Base-by-base conservation (phyloP, 2,329 filamentous ascomycete species). In the Colletotrichum brevisporum region DNA sequence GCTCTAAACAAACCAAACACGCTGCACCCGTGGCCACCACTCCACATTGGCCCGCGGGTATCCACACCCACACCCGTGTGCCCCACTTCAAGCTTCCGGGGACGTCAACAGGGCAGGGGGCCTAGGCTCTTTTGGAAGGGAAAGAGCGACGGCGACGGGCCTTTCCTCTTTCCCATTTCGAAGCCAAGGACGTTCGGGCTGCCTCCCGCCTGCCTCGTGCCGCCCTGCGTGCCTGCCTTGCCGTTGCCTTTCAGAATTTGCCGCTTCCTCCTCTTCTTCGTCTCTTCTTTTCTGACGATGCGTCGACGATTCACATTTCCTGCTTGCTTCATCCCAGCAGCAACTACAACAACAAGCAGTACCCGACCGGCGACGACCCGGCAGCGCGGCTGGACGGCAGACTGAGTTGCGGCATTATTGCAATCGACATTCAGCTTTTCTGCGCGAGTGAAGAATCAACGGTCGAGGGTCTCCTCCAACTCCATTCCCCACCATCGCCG, bases 1-100 rank as follows among this genome's bases (percentile, higher is more conserved):
- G 62, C 67, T 24, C 55, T 69, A 66, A 68, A 69, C 67, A 69
- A 66, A 41, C 67, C 67, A 61, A 66, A 69, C 62, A 59, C 62
- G 48, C 24, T 16, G 13, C 45, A 24, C 15, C 24, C 48, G 5
- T 1, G 10, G 12, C 21, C 21, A 24, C 21, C 21, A 24, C 41
- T 39, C 24, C 45, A 48, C 39, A 47, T 48, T n/a, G n/a, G 31
- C 26, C 24, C 41, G 31, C 39, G 13, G 9, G 24, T 13, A 8
- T 1, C 54, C 54, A 27, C 54, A 43, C 5, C 21, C 43, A 57
- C 57, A 12, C 27, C 4, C 9, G 16, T 21, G 4, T 16, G 27
- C 45, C 24, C 59, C 60, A 57, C 52, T 43, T 21, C 13, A 24
- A 52, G 24, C 2, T 36, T 58, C 60, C 27, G 60, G 65, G 65